Evolutionary conservation across 495 filamentous ascomycete species (phyloP).

Genomic region (Talaromyces trachyspermus): DNA sequence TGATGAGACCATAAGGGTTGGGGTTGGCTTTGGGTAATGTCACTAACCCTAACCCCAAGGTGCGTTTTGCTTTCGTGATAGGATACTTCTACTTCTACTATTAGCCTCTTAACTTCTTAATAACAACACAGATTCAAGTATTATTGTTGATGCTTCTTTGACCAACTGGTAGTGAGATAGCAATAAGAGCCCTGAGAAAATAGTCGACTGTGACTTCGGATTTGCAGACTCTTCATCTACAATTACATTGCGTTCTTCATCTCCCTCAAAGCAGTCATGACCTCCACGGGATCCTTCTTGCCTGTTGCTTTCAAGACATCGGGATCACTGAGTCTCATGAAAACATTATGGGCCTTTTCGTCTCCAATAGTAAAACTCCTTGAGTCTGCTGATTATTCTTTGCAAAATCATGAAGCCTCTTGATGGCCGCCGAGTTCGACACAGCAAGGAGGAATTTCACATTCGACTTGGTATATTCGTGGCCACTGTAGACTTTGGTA

Average conservation of each 20-base stretch:
- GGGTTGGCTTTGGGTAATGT: too few species aligned
- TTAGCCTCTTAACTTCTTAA: too few species aligned
- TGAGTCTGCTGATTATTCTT: conserved; percentile 79
- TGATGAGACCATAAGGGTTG: too few species aligned
- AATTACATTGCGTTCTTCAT: conserved; percentile 78
- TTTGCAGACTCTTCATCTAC: too few species aligned
- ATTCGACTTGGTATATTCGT: conserved; percentile 94
- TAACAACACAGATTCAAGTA: too few species aligned
- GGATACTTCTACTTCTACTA: too few species aligned
- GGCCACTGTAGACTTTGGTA: conserved; percentile 90
- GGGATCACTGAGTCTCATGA: conserved; percentile 86
- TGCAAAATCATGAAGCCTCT: conserved; percentile 69
- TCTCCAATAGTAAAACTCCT: conserved; percentile 93
- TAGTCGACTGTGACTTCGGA: too few species aligned
- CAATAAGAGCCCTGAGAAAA: too few species aligned
- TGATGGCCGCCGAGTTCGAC: conserved; percentile 62
- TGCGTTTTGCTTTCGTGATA: too few species aligned
- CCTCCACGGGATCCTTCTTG: conserved; percentile 72
- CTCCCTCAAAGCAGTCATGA: conserved; percentile 79
- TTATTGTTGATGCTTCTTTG: too few species aligned
- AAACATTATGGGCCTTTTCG: conserved; percentile 98
- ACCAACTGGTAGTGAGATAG: too few species aligned
- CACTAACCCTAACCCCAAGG: too few species aligned
- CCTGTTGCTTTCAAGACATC: conserved; percentile 78
- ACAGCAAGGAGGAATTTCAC: conserved; percentile 78